phyloP scores from a whole-genome alignment of 805 yeast species.

The Starmerella riodocensis region DNA sequence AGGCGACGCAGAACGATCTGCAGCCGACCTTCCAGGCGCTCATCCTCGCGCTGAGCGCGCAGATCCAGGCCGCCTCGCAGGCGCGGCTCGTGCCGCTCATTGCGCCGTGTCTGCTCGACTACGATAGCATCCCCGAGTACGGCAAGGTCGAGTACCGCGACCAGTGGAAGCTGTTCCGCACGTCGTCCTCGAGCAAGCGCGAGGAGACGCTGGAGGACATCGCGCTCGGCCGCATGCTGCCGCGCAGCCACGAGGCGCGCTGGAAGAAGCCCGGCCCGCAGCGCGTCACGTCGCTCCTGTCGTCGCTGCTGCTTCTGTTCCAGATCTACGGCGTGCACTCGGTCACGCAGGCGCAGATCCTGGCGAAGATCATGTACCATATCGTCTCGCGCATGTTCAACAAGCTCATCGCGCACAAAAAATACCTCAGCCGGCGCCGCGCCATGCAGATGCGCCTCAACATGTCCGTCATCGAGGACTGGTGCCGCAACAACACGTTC shows the following conservation, averaged over 20 bases:
- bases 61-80: slow-evolving; percentile 10
- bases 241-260: slow-evolving; percentile 60
- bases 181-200: slow-evolving; percentile 20
- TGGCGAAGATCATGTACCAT: slow-evolving; percentile 69
- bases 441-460: slow-evolving; percentile 87
- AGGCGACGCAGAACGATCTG: slow-evolving; percentile 22
- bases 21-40: slow-evolving; percentile 14
- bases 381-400: slow-evolving; percentile 62
- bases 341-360: slow-evolving; percentile 60
- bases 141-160: slow-evolving; percentile 63
- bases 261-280: slow-evolving; percentile 84
- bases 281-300: slow-evolving; percentile 68
- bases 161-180: slow-evolving; percentile 50
- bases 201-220: slow-evolving; percentile 53
- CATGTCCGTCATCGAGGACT: slow-evolving; percentile 76
- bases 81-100: slow-evolving; percentile 17
- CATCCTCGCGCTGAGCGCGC: slow-evolving; percentile 3
- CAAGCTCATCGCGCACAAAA: slow-evolving; percentile 45
- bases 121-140: slow-evolving; percentile 71
- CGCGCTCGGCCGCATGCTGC: slow-evolving; percentile 61
- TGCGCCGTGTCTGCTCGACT: slow-evolving; percentile 37
- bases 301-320: slow-evolving; percentile 75
- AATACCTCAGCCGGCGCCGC: slow-evolving; percentile 60
- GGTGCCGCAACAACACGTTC: slow-evolving; percentile 66
- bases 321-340: slow-evolving; percentile 72